Percentiles rank a stretch among this genome's conserved stretches.
These are phyloP conservation scores for Xylariaceae sp. DNA, from an alignment of 2,329 filamentous ascomycete species.

Conservation along the genomic window DNA sequence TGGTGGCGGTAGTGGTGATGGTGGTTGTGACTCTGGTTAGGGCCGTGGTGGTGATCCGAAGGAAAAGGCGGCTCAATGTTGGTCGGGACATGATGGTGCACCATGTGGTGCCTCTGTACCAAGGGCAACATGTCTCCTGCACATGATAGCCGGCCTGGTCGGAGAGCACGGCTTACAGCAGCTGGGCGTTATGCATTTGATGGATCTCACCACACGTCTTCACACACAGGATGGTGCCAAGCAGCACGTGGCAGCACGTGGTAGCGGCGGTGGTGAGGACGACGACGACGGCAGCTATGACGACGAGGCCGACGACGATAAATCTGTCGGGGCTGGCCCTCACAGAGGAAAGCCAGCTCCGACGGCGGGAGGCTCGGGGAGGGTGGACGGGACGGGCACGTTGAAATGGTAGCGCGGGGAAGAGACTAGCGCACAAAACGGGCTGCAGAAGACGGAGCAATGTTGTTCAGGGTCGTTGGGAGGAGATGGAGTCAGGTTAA, in stretches of 20 bases:
- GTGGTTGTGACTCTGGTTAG: not conserved
- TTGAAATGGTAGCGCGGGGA: too few relatives aligned
- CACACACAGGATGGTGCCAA: too few relatives aligned
- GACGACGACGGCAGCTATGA: not conserved
- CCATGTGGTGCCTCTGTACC: slow-evolving; percentile 49
- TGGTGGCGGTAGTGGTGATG: slow-evolving; percentile 21
- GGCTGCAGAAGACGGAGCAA: too few relatives aligned
- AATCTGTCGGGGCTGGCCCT: slow-evolving; percentile 1
- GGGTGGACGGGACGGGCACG: not conserved
- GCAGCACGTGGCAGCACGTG: slow-evolving; percentile 7
- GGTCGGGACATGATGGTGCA: slow-evolving; percentile 40
- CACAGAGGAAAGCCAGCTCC: slow-evolving; percentile 4
- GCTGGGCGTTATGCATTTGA: slow-evolving; percentile 38
- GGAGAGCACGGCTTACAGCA: slow-evolving; percentile 39
- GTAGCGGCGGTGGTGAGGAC: not conserved
- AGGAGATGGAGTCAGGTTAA: too few relatives aligned
- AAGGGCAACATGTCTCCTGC: slow-evolving; percentile 53
- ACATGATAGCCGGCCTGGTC: too few relatives aligned
- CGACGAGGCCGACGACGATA: too few relatives aligned
- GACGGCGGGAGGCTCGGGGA: not conserved
- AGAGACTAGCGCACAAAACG: too few relatives aligned
- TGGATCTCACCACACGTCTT: slow-evolving; percentile 20
- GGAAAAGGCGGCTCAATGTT: slow-evolving; percentile 20
- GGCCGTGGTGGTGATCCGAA: slow-evolving; percentile 11
- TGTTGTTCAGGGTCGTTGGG: too few relatives aligned